Evolutionary conservation across 495 filamentous ascomycete genomes (phyloP).

Genomic region (Penicillium egyptiacum): DNA sequence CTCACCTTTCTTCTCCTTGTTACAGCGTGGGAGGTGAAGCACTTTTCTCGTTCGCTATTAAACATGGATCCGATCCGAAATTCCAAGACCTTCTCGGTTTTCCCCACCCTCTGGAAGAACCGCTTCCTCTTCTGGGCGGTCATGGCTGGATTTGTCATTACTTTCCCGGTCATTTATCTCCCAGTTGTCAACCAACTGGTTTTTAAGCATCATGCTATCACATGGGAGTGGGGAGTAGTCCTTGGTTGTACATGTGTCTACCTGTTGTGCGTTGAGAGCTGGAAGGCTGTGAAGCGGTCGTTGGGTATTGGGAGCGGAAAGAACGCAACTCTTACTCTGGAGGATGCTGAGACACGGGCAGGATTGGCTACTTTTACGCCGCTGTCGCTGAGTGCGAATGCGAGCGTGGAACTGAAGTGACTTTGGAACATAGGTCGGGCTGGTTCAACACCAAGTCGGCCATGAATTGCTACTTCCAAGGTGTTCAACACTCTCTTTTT

Average conservation of each 20-base stretch:
- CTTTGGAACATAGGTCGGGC: background rate
- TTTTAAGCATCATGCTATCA: slow-evolving; percentile 73
- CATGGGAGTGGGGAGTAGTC: slow-evolving; percentile 70
- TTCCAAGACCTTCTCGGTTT: slow-evolving; percentile 51
- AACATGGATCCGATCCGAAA: slow-evolving; percentile 55
- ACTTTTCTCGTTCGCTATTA: slow-evolving; percentile 68
- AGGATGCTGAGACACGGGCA: slow-evolving; percentile 36
- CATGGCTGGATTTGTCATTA: slow-evolving; percentile 61
- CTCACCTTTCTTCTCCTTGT: slow-evolving; percentile 73
- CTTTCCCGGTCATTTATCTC: slow-evolving; percentile 74
- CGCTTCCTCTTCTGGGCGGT: slow-evolving; percentile 74
- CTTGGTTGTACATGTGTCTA: slow-evolving; percentile 61
- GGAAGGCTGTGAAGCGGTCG: slow-evolving; percentile 63
- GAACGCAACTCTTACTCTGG: slow-evolving; percentile 32
- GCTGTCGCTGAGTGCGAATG: slow-evolving; percentile 33
- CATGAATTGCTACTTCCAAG: background rate
- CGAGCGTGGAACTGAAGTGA: slow-evolving; percentile 39
- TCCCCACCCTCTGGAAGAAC: slow-evolving; percentile 68
- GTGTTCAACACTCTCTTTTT: slow-evolving; percentile 2
- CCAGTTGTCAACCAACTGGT: slow-evolving; percentile 65
- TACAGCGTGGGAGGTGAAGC: slow-evolving; percentile 74
- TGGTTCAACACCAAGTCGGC: slow-evolving; percentile 19
- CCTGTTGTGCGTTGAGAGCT: slow-evolving; percentile 61
- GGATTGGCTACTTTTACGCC: slow-evolving; percentile 26
- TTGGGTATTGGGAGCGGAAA: slow-evolving; percentile 40